Base-by-base conservation (phyloP, 345 rosid genomes). In the Arabidopsis arenosa region DNA sequence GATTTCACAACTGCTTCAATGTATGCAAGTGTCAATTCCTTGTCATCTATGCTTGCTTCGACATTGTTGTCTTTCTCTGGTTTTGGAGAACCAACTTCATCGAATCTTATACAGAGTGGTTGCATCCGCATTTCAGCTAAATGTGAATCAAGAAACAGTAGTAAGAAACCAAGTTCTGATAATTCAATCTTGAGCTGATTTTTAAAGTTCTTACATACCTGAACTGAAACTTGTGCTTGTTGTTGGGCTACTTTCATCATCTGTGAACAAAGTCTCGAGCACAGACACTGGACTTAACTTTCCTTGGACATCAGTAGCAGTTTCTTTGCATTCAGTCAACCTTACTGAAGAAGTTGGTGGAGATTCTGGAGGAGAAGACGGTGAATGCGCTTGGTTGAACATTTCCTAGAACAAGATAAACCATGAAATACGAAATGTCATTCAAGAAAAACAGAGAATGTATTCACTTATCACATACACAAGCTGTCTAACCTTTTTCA, bases 241-340 rank as follows among this genome's bases (percentile, higher is more conserved):
- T 72, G 85, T 81, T 72, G 96, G 93, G 80, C 92, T 89, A 64
- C 75, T 71, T 49, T 88, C 96, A 66, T 89, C 93, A 70, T 89
- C 97, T 11, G 72, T 57, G 59, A 81, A 94, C 41, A 77, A 58
- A 17, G 86, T 86, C 73, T 92, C 98, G 30, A 92, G 93, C 73
- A 92, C 96, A 77, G 97, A 94, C 58, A 90, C 85, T 1, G 97
- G 98, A 85, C 96, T 94, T 66, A 87, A 86, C 56, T 87, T 85
- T 48, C 88, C 97, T 37, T 72, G 82, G 21, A 76, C 66, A 13
- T 89, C 92, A 47, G 54, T 69, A 58, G 75, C 74, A 68, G 70
- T 55, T 62, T 84, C 93, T 39, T 64, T 81, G 81, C 82, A 75
- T 56, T 86, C 84, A 35, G 47, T 73, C 74, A 77, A 77, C 75